Evolutionary conservation across 2,329 filamentous ascomycete species (phyloP).

Genomic region (Diaporthe destruens): DNA sequence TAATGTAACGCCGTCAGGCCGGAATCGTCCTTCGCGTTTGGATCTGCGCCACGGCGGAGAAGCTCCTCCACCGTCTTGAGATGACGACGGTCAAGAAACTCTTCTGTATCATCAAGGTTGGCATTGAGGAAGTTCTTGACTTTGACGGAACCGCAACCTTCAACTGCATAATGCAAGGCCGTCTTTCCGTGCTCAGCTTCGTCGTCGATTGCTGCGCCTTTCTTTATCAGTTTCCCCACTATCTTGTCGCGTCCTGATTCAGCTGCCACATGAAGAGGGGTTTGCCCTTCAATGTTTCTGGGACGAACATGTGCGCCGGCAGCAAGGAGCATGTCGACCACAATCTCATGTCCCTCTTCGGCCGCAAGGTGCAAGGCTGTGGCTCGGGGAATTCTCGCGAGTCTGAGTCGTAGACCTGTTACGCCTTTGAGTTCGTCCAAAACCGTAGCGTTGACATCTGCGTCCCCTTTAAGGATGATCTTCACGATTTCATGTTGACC

Average conservation of each 20-base stretch:
- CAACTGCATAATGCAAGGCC: neutral
- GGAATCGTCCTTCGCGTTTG: neutral
- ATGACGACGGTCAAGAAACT: neutral
- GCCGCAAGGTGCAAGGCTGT: slow-evolving; percentile 17
- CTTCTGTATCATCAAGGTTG: neutral
- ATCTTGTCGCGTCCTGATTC: neutral
- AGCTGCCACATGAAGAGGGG: slow-evolving; percentile 2
- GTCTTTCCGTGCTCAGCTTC: neutral
- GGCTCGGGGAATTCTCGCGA: neutral
- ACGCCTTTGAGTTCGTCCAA: neutral
- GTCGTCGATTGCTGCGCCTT: neutral
- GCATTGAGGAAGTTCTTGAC: neutral
- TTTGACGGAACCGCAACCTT: neutral
- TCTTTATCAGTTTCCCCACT: neutral
- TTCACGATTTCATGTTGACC: neutral
- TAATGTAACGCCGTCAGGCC: neutral
- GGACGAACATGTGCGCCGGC: neutral
- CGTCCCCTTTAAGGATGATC: neutral
- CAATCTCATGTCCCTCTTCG: neutral
- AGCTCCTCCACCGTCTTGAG: slow-evolving; percentile 12
- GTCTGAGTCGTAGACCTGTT: neutral
- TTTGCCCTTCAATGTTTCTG: neutral
- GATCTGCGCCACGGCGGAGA: neutral
- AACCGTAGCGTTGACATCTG: neutral
- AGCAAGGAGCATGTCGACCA: neutral